phyloP scores from a whole-genome alignment of 2,329 filamentous ascomycete species.

The Malbranchea zuffiana region DNA sequence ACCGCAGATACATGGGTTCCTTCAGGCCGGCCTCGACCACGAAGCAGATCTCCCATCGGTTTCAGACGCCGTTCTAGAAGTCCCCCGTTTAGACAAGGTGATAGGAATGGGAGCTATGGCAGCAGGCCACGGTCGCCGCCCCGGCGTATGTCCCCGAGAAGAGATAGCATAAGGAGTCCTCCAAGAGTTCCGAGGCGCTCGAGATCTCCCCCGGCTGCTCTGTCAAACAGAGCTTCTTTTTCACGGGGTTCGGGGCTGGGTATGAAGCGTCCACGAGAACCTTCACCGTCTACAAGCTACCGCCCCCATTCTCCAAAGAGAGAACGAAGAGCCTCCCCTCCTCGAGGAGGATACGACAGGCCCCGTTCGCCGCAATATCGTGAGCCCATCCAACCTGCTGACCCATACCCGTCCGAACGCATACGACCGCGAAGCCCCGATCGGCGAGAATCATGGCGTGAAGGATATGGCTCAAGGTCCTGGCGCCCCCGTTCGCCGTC shows the following conservation, averaged over 20 bases:
- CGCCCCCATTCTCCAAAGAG: conserved; percentile 25
- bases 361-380: conserved; percentile 37
- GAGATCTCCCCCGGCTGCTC: conserved; percentile 27
- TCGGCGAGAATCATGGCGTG: conserved; percentile 40
- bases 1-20: conserved; percentile 36
- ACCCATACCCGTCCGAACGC: conserved; percentile 27
- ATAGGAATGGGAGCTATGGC: conserved; percentile 24
- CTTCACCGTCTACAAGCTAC: conserved; percentile 25
- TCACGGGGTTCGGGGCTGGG: conserved; percentile 25
- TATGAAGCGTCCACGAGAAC: conserved; percentile 28
- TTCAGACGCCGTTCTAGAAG: conserved; percentile 35
- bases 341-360: conserved; percentile 22
- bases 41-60: conserved; percentile 33
- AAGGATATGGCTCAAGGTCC: conserved; percentile 38
- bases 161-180: conserved; percentile 31
- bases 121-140: conserved; percentile 27
- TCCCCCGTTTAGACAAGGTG: conserved; percentile 30
- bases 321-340: conserved; percentile 24
- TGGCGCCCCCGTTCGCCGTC: conserved; percentile 48
- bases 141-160: conserved; percentile 31
- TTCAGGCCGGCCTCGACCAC: conserved; percentile 24
- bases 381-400: conserved; percentile 22
- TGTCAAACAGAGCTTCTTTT: conserved; percentile 21
- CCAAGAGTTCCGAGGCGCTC: conserved; percentile 30
- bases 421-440: conserved; percentile 45